Percentiles rank a stretch among this genome's conserved stretches.
Conservation (phyloP, 176 grass and related monocot species). For the Oryza meyeriana region DNA sequence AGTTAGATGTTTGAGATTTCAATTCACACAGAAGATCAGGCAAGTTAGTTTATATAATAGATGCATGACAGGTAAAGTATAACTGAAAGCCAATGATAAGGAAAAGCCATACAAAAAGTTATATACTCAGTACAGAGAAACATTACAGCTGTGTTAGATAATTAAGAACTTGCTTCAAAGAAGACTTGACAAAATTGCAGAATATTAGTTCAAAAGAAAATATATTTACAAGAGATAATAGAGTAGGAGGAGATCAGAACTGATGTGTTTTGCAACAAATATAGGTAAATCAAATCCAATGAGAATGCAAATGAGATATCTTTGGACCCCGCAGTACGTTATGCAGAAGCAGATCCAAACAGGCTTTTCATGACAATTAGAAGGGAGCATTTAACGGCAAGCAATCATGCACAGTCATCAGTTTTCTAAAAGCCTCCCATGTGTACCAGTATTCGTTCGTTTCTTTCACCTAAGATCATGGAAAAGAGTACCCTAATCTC, state of each 20-base stretch:
- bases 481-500: background rate
- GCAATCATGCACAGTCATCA: background rate
- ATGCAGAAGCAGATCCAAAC: background rate
- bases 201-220: constrained; percentile 1
- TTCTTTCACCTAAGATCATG: background rate
- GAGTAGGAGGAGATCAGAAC: background rate
- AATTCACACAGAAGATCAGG: background rate
- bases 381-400: background rate
- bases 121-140: background rate
- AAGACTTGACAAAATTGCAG: background rate
- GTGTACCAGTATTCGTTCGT: background rate
- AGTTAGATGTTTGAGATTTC: constrained; percentile 20
- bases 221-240: constrained; percentile 7
- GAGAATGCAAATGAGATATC: background rate
- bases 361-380: background rate
- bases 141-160: background rate
- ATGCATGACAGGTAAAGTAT: background rate
- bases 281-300: background rate
- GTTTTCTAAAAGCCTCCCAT: background rate
- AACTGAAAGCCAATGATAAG: background rate
- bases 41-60: constrained; percentile 3
- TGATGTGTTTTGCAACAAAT: background rate
- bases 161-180: background rate
- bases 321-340: background rate
- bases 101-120: background rate